Base-by-base conservation (phyloP, 176 grass and related monocot species). In the Canna indica region DNA sequence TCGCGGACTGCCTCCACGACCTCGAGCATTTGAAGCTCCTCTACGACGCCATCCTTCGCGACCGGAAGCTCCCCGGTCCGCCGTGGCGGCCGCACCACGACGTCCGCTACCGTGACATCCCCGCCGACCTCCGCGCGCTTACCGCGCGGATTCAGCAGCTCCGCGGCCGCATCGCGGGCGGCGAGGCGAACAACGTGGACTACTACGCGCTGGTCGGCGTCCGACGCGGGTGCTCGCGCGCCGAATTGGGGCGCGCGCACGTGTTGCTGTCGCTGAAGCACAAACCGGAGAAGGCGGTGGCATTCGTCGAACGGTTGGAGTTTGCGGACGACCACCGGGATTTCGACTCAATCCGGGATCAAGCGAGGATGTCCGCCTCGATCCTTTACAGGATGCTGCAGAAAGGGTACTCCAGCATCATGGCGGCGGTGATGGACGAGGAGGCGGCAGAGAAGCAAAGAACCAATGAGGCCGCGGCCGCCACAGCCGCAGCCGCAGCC, bases 11-110 rank as follows among this genome's bases (percentile, higher is more conserved):
- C 45, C 89, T 99, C 42, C 88, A 87, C 11, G 94, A 99, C 81
- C 86, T 93, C 0, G 94, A 99, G 58, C 94, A 99, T 73, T 70
- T 99, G 22, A 99, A 99, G 32, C 94, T 99, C 36, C 79, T 99
- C 0, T 91, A 99, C 24, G 90, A 99, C 31, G 83, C 94, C 31
- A 88, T 91, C 24, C 90, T 99, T 58, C 89, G 94, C 0, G 94
- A 99, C 34, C 83, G 90, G 20, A 99, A 88, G 78, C 81, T 93
- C 0, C 84, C 94, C 0, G 90, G 91, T 0, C 83, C 90, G 0
- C 81, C 82, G 0, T 75, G 77, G 38, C 77, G 88, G 26, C 81
- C 88, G 4, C 81, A 97, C 57, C 82, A 83, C 2, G 94, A 88
- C 15, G 82, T 99, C 3, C 77, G 94, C 0, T 90, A 88, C 65